Evolutionary conservation across 2,329 filamentous ascomycete species (phyloP), one percentile per base, ranked within the genome.

Genomic region (Ophiostoma piceae): DNA sequence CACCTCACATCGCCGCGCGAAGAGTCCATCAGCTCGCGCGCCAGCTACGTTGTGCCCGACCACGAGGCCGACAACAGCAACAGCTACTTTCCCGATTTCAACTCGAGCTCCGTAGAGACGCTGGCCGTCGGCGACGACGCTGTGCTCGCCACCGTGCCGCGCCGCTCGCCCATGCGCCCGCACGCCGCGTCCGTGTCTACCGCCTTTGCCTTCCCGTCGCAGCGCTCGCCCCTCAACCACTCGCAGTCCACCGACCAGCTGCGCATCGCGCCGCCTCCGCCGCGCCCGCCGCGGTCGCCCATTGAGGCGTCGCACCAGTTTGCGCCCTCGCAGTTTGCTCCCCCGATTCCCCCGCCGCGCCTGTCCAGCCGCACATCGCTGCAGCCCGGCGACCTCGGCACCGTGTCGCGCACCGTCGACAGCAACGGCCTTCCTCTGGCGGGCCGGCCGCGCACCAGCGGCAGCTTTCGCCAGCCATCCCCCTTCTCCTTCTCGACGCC

Each of bases 1-100:
- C 87, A 90, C 76, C 81, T 90, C 43, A 83, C 84, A 3, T 87
- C 89, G 75, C 86, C 84, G 14, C 79, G 82, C 14, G 83, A 82
- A 66, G 83, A 87, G 39, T 19, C 26, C 32, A 35, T 26, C 22
- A 51, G 29, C 66, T 12, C 22, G n/a, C 22, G 22, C 39, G 37
- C 39, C n/a, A 66, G 65, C 65, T 41, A n/a, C 9, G 19, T 19
- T 1, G 35, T 22, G 16, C 32, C 60, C 14, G 60, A 35, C 39
- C 12, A 41, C n/a, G 39, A 12, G 51, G n/a, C 6, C 16, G 12
- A 41, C n/a, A 41, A 26, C 29, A 79, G 82, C 29, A 79, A 82
- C 68, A 73, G 83, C 66, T 79, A 82, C 73, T 83, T 84, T 73
- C 75, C 81, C 71, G 32, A 82, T 76, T 82, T 83, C 73, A 83